Conservation (phyloP, 2,329 filamentous ascomycete genomes). For the Monosporascus sp. region DNA sequence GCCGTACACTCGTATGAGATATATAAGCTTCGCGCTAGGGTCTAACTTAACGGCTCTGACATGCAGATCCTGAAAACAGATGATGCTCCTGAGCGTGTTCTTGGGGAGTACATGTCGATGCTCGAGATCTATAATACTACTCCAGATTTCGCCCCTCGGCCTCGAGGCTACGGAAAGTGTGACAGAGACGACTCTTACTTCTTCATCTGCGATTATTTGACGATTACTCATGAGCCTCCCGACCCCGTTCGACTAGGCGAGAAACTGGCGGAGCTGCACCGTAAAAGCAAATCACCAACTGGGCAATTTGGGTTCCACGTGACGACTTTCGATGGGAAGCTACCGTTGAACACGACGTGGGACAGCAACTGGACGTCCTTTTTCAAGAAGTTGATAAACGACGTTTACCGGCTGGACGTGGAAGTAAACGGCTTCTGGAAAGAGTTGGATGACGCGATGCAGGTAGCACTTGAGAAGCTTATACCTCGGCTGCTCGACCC, state of each 20-base stretch:
- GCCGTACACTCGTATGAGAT: too few relatives aligned
- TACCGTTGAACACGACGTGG: constrained; percentile 6
- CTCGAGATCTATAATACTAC: constrained; percentile 6
- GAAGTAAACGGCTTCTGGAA: constrained; percentile 17
- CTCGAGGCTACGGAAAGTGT: constrained; percentile 5
- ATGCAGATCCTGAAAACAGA: constrained; percentile 1
- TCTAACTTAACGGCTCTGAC: background rate
- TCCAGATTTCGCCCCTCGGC: constrained; percentile 8
- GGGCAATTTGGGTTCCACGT: constrained; percentile 15
- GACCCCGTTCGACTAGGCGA: constrained; percentile 11
- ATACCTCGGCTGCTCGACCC: constrained; percentile 13
- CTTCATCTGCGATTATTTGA: constrained; percentile 13
- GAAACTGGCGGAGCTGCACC: constrained; percentile 17
- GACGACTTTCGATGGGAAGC: constrained; percentile 12
- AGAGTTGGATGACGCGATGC: constrained; percentile 12
- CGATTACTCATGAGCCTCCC: constrained; percentile 5
- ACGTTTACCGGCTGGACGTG: constrained; percentile 15
- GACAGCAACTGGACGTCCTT: constrained; percentile 11
- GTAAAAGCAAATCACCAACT: constrained; percentile 15
- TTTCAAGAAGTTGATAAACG: constrained; percentile 15
- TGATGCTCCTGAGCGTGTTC: constrained; percentile 8
- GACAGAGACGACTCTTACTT: constrained; percentile 7
- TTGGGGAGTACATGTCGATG: constrained; percentile 11
- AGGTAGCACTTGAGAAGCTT: constrained; percentile 5
- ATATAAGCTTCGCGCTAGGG: too few relatives aligned